Conservation (phyloP, 2,329 filamentous ascomycete genomes). For the Penicillium hordei region DNA sequence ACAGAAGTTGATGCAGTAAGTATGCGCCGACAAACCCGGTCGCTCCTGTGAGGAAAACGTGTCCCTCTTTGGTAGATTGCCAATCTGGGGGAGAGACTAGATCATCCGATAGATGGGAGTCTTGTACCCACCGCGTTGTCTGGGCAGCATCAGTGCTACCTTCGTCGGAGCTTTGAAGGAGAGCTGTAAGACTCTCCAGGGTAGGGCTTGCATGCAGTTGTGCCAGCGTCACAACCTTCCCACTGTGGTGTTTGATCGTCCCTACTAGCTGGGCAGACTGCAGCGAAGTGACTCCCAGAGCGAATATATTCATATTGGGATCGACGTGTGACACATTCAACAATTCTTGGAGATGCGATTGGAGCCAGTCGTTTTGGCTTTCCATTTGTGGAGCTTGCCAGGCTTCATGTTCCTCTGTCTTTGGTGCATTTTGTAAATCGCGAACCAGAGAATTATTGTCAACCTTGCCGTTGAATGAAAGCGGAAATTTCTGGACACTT, state of each 20-base stretch:
- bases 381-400: background rate
- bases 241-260: slow-evolving; percentile 49
- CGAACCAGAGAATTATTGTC: background rate
- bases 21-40: slow-evolving; percentile 84
- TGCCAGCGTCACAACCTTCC: background rate
- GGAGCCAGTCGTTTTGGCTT: background rate
- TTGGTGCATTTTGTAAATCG: background rate
- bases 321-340: background rate
- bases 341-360: background rate
- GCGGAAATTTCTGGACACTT: slow-evolving; percentile 62
- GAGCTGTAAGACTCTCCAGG: background rate
- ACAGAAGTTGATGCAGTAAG: slow-evolving; percentile 68
- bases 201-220: background rate
- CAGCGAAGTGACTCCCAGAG: background rate
- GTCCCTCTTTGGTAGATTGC: background rate
- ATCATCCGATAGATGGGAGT: background rate
- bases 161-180: background rate
- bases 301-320: background rate
- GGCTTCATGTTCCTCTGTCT: background rate
- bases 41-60: slow-evolving; percentile 55
- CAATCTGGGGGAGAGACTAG: background rate
- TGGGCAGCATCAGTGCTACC: background rate
- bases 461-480: slow-evolving; percentile 73
- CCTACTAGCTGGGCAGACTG: slow-evolving; percentile 15
- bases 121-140: background rate